Evolutionary conservation across 2,329 filamentous ascomycete genomes (phyloP), one percentile per base, ranked within the genome.

Genomic region (Penicillium vulpinum): DNA sequence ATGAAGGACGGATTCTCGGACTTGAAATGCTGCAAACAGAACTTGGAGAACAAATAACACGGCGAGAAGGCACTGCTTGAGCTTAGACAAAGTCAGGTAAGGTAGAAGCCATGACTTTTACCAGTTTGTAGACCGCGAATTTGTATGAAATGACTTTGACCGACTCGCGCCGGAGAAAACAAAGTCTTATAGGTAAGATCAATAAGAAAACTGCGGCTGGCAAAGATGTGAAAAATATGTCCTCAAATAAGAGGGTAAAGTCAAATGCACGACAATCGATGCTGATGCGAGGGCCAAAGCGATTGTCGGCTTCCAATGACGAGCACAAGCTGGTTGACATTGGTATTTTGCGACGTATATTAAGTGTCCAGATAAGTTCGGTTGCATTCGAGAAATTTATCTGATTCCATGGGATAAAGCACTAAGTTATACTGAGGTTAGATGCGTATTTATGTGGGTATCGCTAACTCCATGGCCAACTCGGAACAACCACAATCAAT

Each of bases 231-330:
- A 50, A 50, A 18, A 50, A 50, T n/a, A 40, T 40, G 22, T 50
- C 47, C 11, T 50, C 47, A 21, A 50, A 50, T 29, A 50, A 40
- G n/a, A 50, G 24, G 0, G 47, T 50, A 31, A 50, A 50, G 35
- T 50, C 47, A 50, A 50, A 50, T 16, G 24, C n/a, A 40, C 47
- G 47, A 40, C 47, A 50, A 40, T 40, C 36, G 15, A 26, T 26
- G 36, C 22, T 28, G 47, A 50, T 22, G 4, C 47, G 47, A 50
- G 47, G 47, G 26, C 47, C 47, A 5, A 50, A 8, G 13, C 13
- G 47, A 31, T 50, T 50, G 36, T 50, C 47, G 3, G 39, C 36
- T 39, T 39, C 18, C 11, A 22, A 9, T 22, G 29, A 24, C 46
- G 2, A 38, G 29, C 46, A 49, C 29, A 35, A 38, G 46, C 6